These are phyloP conservation scores for Sporothrix brunneoviolacea DNA, from an alignment of 2,329 filamentous ascomycete genomes.

Conservation along the genomic window DNA sequence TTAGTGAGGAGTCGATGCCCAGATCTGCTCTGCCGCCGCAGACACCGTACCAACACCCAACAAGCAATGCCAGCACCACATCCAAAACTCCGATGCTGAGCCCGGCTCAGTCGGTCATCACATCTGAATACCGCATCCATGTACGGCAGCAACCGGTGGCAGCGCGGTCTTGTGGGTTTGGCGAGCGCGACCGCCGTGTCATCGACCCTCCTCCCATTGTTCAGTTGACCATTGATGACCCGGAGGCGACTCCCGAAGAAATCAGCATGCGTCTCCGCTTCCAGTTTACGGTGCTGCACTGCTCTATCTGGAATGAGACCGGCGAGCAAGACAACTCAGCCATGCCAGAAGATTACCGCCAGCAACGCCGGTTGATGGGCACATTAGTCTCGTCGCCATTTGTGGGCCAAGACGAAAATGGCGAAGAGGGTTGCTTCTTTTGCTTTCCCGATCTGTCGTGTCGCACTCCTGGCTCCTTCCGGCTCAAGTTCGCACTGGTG, in stretches of 20 bases:
- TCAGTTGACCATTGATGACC: slow-evolving; percentile 60
- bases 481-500: slow-evolving; percentile 67
- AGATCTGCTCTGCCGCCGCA: not conserved
- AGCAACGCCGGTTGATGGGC: slow-evolving; percentile 72
- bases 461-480: slow-evolving; percentile 68
- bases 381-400: slow-evolving; percentile 71
- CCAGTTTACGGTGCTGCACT: slow-evolving; percentile 66
- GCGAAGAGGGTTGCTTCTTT: slow-evolving; percentile 73
- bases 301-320: slow-evolving; percentile 65
- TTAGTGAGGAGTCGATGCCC: slow-evolving; percentile 20
- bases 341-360: slow-evolving; percentile 64
- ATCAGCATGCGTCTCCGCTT: slow-evolving; percentile 45
- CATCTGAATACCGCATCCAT: slow-evolving; percentile 38
- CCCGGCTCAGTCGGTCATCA: slow-evolving; percentile 3
- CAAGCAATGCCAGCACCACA: slow-evolving; percentile 5
- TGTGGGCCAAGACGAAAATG: slow-evolving; percentile 66
- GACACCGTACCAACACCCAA: not conserved
- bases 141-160: slow-evolving; percentile 74
- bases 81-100: slow-evolving; percentile 15
- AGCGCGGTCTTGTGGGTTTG: slow-evolving; percentile 75
- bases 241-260: slow-evolving; percentile 48
- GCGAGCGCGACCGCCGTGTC: slow-evolving; percentile 72
- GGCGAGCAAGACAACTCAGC: slow-evolving; percentile 62
- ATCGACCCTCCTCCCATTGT: slow-evolving; percentile 81
- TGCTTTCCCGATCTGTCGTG: slow-evolving; percentile 79